phyloP scores from a whole-genome alignment of 768 basidiomycete species.

The Suillus paluster region DNA sequence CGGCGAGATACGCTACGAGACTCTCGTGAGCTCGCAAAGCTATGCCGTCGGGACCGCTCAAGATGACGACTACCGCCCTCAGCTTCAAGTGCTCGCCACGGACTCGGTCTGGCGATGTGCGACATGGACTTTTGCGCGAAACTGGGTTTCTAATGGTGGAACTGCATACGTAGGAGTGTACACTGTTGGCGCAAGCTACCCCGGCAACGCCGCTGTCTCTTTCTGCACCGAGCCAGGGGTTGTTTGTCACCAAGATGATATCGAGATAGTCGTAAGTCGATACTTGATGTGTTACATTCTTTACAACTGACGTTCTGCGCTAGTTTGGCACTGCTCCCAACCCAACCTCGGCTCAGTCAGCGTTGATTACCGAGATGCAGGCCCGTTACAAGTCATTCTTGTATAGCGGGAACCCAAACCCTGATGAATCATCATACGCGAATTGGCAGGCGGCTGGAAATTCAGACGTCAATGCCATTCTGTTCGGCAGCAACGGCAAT shows the following conservation, averaged over 20 bases:
- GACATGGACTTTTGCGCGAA: constrained; percentile 70
- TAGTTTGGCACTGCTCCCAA: constrained; percentile 58
- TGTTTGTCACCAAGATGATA: constrained; percentile 85
- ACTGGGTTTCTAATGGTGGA: constrained; percentile 68
- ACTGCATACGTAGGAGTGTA: constrained; percentile 70
- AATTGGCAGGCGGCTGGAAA: constrained; percentile 60
- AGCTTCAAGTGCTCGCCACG: constrained; percentile 62
- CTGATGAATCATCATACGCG: constrained; percentile 42
- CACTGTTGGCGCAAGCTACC: constrained; percentile 70
- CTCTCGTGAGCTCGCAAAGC: constrained; percentile 47
- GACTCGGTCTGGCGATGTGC: constrained; percentile 76
- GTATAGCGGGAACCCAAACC: constrained; percentile 64
- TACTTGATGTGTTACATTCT: neutral
- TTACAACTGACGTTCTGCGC: constrained; percentile 9
- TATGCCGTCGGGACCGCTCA: constrained; percentile 45
- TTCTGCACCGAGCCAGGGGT: constrained; percentile 60
- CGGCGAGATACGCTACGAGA: constrained; percentile 47
- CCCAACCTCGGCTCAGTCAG: constrained; percentile 58
- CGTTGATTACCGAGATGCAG: constrained; percentile 69
- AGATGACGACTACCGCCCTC: constrained; percentile 44
- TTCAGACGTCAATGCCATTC: constrained; percentile 57
- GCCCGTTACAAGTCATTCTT: constrained; percentile 71
- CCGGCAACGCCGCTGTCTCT: constrained; percentile 58
- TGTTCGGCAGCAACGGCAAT: constrained; percentile 62
- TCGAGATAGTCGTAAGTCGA: constrained; percentile 69